Conservation (phyloP, 208 protist species). For the Lotmaria passim region DNA sequence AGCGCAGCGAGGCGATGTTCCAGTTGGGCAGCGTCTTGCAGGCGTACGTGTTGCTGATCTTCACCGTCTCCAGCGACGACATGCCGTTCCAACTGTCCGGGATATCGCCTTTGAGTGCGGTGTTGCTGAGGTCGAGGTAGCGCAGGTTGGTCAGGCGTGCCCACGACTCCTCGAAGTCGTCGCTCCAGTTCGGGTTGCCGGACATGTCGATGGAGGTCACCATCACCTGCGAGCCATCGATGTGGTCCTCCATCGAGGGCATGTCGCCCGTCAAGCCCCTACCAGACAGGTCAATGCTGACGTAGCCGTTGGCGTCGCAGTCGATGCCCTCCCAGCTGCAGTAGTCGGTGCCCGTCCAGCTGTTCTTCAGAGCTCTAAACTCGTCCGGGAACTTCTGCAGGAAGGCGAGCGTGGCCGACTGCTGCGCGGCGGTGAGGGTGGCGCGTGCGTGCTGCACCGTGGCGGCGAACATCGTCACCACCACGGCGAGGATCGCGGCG, state of each 20-base stretch:
- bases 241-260: background rate
- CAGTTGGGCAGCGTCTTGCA: conserved; percentile 19
- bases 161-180: conserved; percentile 15
- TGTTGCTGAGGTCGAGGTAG: conserved; percentile 8
- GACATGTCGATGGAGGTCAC: conserved; percentile 25
- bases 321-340: conserved; percentile 10
- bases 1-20: conserved; percentile 12
- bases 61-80: background rate
- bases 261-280: conserved; percentile 12
- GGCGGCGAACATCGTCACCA: conserved; percentile 5
- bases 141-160: background rate
- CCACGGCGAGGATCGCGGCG: conserved; percentile 6
- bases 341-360: conserved; percentile 6
- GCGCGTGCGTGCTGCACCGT: background rate
- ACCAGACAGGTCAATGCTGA: conserved; percentile 24
- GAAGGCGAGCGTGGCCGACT: background rate
- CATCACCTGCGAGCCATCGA: background rate
- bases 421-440: background rate
- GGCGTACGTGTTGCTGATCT: conserved; percentile 4
- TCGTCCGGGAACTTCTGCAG: background rate
- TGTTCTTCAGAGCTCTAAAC: background rate
- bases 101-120: conserved; percentile 7
- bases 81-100: conserved; percentile 12
- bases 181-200: conserved; percentile 18
- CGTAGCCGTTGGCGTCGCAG: conserved; percentile 14